phyloP scores from a whole-genome alignment of 2,329 filamentous ascomycete genomes.

The Penicillium digitatum region DNA sequence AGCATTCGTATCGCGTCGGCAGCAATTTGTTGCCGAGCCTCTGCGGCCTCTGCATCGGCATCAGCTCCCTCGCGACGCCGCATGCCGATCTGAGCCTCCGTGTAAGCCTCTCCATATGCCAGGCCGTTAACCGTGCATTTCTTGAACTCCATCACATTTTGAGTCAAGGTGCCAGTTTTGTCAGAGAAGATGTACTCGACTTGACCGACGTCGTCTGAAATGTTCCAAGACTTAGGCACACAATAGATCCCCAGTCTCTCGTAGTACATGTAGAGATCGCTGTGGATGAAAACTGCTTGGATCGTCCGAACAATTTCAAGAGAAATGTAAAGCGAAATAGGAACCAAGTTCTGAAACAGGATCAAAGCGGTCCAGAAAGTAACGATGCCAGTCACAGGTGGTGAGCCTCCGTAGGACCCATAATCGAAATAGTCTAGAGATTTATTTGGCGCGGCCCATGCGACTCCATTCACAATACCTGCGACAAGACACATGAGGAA shows the following conservation, averaged over 20 bases:
- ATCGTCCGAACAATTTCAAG: slow-evolving; percentile 90
- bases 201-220: slow-evolving; percentile 94
- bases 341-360: slow-evolving; percentile 96
- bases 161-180: slow-evolving; percentile 84
- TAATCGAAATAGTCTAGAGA: slow-evolving; percentile 81
- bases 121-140: slow-evolving; percentile 96
- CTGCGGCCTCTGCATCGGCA: slow-evolving; percentile 72
- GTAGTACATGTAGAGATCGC: slow-evolving; percentile 95
- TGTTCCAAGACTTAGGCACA: slow-evolving; percentile 97
- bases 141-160: slow-evolving; percentile 99
- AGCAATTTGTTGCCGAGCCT: slow-evolving; percentile 72
- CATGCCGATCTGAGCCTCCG: slow-evolving; percentile 94
- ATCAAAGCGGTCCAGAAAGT: slow-evolving; percentile 96
- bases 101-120: slow-evolving; percentile 95
- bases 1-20: slow-evolving; percentile 71
- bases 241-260: slow-evolving; percentile 90
- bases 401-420: slow-evolving; percentile 70
- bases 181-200: slow-evolving; percentile 99
- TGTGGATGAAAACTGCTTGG: slow-evolving; percentile 97
- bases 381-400: slow-evolving; percentile 82
- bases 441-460: slow-evolving; percentile 70
- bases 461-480: slow-evolving; percentile 77
- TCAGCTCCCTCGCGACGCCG: slow-evolving; percentile 85
- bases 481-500: slow-evolving; percentile 84
- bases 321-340: slow-evolving; percentile 95